Percentiles rank a stretch among this genome's conserved stretches.
Conservation (phyloP, 129 eudicot species). For the Flaveria trinervia region DNA sequence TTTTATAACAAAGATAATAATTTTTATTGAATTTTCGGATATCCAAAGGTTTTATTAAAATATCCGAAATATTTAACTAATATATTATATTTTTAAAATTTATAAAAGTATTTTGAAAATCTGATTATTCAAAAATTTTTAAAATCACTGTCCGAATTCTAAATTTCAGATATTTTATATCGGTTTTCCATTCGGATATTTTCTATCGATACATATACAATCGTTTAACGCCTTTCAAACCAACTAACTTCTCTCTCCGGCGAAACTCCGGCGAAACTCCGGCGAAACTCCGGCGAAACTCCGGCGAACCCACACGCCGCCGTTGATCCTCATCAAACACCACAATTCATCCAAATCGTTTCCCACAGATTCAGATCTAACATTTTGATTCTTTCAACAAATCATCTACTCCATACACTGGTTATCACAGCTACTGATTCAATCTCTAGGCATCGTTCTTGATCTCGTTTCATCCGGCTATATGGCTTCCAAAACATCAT, state of each 20-base stretch:
- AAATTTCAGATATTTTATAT: no score
- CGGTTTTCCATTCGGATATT: no score
- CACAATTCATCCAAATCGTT: background rate
- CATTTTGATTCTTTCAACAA: constrained; percentile 11
- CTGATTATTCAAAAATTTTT: no score
- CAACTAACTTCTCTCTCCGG: constrained; percentile 10
- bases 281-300: constrained; percentile 6
- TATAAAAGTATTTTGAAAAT: no score
- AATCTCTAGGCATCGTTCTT: constrained; percentile 29
- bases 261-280: no score
- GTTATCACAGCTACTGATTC: constrained; percentile 10
- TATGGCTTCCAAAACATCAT: constrained; percentile 68
- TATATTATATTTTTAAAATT: no score
- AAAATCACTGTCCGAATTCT: no score
- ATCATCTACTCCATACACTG: background rate
- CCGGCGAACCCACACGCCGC: constrained; percentile 29
- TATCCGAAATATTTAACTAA: no score
- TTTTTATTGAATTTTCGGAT: no score
- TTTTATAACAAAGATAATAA: no score
- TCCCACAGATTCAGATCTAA: constrained; percentile 35
- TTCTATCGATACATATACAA: no score
- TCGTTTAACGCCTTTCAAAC: constrained; percentile 27
- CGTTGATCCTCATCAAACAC: constrained; percentile 15
- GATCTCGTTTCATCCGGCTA: constrained; percentile 19
- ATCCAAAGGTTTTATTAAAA: no score